phyloP scores from a whole-genome alignment of 2,329 filamentous ascomycete species.

The Aspergillus latus region DNA sequence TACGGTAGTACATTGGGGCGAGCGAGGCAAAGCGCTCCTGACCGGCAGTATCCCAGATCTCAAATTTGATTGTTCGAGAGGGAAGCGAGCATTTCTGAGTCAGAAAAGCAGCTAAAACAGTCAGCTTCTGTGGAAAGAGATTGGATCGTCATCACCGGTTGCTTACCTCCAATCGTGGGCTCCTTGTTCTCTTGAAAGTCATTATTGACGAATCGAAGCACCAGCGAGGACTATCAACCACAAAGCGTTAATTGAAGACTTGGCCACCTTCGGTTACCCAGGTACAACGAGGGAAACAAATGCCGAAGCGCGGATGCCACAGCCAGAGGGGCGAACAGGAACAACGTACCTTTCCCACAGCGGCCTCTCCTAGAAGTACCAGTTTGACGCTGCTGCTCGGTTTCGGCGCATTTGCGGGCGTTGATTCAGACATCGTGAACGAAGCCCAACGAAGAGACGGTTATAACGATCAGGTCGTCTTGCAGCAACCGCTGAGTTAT shows the following conservation, averaged over 20 bases:
- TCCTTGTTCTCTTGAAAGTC: conserved; percentile 99
- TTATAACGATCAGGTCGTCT: conserved; percentile 29
- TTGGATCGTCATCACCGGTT: conserved; percentile 6
- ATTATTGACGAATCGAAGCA: conserved; percentile 98
- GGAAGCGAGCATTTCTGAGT: conserved; percentile 98
- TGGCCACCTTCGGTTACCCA: conserved; percentile 14
- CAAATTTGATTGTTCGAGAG: conserved; percentile 73
- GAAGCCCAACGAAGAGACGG: conserved; percentile 21
- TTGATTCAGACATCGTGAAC: conserved; percentile 67
- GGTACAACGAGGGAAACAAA: conserved; percentile 18
- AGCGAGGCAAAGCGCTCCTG: conserved; percentile 96
- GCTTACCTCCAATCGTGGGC: conserved; percentile 90
- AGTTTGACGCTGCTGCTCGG: conserved; percentile 99
- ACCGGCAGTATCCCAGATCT: conserved; percentile 98
- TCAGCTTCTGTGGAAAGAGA: not conserved
- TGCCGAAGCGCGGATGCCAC: conserved; percentile 6
- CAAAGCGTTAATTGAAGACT: conserved; percentile 21
- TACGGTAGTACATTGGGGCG: conserved; percentile 99
- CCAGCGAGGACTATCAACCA: conserved; percentile 76
- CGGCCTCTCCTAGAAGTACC: conserved; percentile 93
- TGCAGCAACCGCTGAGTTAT: conserved; percentile 24
- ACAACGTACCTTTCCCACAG: conserved; percentile 87
- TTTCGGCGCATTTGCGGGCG: conserved; percentile 69
- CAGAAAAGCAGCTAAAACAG: conserved; percentile 79
- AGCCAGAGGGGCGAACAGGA: not conserved